phyloP scores from a whole-genome alignment of 306 rosid genomes.

The Cucumis hystrix region DNA sequence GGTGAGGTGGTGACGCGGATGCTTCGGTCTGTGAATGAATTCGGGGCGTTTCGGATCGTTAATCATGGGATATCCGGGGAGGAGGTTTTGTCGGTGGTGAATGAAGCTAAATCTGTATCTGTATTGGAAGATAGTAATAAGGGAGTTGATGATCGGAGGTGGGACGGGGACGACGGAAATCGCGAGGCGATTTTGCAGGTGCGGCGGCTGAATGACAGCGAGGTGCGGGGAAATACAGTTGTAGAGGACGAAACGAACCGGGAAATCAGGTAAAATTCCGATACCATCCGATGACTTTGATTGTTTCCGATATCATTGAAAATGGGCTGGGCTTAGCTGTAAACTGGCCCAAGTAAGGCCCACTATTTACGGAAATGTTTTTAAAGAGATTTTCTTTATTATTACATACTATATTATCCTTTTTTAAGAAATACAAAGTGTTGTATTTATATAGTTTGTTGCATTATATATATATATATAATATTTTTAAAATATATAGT shows the following conservation, averaged over 20 bases:
- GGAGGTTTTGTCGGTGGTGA: constrained; percentile 25
- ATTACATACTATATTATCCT: not conserved
- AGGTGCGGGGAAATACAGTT: constrained; percentile 12
- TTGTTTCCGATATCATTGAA: not conserved
- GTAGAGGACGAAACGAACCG: constrained; percentile 14
- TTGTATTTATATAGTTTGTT: too few species aligned
- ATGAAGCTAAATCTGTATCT: constrained; percentile 17
- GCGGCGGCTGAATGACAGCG: constrained; percentile 11
- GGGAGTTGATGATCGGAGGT: not conserved
- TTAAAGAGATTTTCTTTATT: not conserved
- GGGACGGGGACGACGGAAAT: not conserved
- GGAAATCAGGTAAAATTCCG: constrained; percentile 35
- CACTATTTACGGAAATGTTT: not conserved
- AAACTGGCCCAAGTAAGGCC: not conserved
- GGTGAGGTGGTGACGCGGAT: constrained; percentile 11
- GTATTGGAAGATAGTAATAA: constrained; percentile 11
- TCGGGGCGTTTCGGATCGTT: constrained; percentile 46
- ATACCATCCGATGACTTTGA: not conserved
- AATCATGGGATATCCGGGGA: constrained; percentile 40
- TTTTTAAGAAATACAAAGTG: too few species aligned
- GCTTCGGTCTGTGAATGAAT: constrained; percentile 26
- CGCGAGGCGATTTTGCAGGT: constrained; percentile 36
- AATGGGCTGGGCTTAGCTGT: not conserved
- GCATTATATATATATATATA: too few species aligned
- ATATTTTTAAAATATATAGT: not conserved